These are phyloP conservation scores for Coprinopsis strossmayeri DNA, from an alignment of 768 basidiomycete species.

Conservation along the genomic window DNA sequence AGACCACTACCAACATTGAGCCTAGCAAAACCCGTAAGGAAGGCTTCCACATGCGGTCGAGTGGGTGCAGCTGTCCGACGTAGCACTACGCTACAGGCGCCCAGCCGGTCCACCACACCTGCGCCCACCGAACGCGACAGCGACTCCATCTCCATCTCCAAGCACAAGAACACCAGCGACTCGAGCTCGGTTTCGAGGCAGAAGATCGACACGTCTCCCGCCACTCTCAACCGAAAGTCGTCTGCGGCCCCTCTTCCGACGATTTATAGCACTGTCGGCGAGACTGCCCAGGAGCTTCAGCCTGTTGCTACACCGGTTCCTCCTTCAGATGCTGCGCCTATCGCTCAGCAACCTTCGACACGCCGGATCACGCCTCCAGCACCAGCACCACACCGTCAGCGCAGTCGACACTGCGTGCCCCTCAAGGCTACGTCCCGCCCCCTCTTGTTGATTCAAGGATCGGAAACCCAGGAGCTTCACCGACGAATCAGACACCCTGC, in stretches of 20 bases:
- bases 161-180: no score
- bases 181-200: no score
- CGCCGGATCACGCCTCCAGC: constrained; percentile 7
- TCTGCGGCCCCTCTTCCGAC: constrained; percentile 16
- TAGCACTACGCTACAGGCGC: constrained; percentile 47
- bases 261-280: constrained; percentile 58
- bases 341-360: constrained; percentile 24
- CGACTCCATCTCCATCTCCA: constrained; percentile 17
- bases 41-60: constrained; percentile 53
- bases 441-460: constrained; percentile 31
- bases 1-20: constrained; percentile 9
- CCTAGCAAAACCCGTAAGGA: constrained; percentile 29
- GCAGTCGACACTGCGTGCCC: constrained; percentile 18
- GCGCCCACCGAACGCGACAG: constrained; percentile 17
- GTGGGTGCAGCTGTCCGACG: constrained; percentile 57
- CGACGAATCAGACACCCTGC: constrained; percentile 41
- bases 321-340: constrained; percentile 36
- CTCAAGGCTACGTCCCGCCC: constrained; percentile 29
- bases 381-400: constrained; percentile 5
- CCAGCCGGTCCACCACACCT: constrained; percentile 24
- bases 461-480: constrained; percentile 45
- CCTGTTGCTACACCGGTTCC: constrained; percentile 33
- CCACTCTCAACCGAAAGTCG: constrained; percentile 17
- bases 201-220: constrained; percentile 19
- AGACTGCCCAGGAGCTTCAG: constrained; percentile 59